Evolutionary conservation across 257 asterid species (phyloP).

Genomic region (Solanum pimpinellifolium): DNA sequence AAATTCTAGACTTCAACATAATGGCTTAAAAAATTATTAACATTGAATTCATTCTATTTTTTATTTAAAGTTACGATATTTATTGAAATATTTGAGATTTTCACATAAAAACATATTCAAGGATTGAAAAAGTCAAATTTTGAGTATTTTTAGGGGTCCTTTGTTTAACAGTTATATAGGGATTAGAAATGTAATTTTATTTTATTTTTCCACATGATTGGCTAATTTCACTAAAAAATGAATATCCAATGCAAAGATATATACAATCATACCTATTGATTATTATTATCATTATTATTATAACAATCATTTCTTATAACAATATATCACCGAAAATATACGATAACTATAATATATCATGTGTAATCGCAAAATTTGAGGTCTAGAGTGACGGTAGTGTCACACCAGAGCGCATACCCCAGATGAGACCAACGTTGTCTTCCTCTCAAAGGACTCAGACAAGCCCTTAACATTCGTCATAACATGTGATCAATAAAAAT

Average conservation of each 20-base stretch:
- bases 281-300: neutral
- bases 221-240: neutral
- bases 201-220: neutral
- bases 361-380: too few species aligned
- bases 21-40: neutral
- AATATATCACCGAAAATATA: too few species aligned
- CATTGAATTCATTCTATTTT: neutral
- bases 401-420: too few species aligned
- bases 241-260: neutral
- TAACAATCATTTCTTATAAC: too few species aligned
- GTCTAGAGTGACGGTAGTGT: too few species aligned
- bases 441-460: too few species aligned
- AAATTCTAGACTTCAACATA: neutral
- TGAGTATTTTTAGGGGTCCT: neutral
- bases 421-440: too few species aligned
- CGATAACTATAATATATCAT: too few species aligned
- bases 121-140: neutral
- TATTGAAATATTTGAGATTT: neutral
- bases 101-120: neutral
- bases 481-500: too few species aligned
- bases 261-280: neutral
- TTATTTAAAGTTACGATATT: neutral
- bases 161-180: neutral
- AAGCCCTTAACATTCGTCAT: too few species aligned
- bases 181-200: neutral